These are phyloP conservation scores for Arthrobotrys musiformis DNA, from an alignment of 2,329 filamentous ascomycete genomes.

Conservation along the genomic window DNA sequence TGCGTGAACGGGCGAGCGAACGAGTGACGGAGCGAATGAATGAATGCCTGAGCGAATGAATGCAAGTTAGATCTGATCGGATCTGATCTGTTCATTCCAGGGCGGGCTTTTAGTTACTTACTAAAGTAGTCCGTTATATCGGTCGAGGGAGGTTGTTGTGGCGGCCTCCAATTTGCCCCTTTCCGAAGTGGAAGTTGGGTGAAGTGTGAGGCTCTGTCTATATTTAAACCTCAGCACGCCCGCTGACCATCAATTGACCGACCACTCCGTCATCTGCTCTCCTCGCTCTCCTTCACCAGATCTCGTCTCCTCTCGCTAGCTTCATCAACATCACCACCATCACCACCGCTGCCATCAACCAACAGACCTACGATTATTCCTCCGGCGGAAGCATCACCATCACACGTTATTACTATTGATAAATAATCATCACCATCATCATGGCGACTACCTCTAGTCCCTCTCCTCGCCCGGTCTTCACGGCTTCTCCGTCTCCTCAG, in stretches of 20 bases:
- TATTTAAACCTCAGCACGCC: constrained; percentile 10
- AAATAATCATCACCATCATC: not conserved
- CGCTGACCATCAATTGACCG: not conserved
- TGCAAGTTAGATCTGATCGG: not conserved
- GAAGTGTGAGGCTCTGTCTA: not conserved
- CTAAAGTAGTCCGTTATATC: too few species aligned
- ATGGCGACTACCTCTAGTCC: constrained; percentile 49
- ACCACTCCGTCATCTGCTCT: not conserved
- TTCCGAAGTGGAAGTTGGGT: not conserved
- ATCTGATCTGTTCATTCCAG: not conserved
- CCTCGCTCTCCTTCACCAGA: too few species aligned
- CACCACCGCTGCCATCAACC: not conserved
- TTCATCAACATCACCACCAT: not conserved
- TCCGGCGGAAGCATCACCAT: not conserved
- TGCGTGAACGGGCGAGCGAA: not conserved
- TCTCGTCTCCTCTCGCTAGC: not conserved
- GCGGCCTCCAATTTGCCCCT: constrained; percentile 23
- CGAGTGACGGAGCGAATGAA: too few species aligned
- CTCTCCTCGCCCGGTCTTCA: constrained; percentile 37
- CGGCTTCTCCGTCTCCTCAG: constrained; percentile 27
- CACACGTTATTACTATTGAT: not conserved
- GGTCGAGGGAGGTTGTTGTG: too few species aligned
- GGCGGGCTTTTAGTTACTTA: not conserved
- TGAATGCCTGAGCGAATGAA: too few species aligned
- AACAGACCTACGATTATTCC: not conserved